These are phyloP conservation scores for Saccharomyces jurei DNA, from an alignment of 805 yeast genomes.

Conservation along the genomic window DNA sequence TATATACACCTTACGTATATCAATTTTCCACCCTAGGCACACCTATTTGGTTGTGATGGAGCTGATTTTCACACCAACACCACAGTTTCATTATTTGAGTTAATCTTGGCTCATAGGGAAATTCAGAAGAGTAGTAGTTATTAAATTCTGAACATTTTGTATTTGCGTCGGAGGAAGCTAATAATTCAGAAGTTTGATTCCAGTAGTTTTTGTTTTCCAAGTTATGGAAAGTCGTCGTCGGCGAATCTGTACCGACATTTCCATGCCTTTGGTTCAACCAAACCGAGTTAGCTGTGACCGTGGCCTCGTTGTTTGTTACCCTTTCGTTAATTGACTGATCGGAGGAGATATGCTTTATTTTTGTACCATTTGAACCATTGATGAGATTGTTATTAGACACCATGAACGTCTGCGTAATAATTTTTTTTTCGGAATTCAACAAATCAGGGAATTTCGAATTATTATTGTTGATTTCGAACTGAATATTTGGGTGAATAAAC, in stretches of 20 bases:
- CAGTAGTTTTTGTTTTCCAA: neutral
- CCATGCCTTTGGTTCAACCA: neutral
- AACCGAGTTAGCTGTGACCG: neutral
- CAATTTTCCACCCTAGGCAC: slow-evolving; percentile 29
- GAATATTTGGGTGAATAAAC: slow-evolving; percentile 18
- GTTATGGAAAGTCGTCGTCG: neutral
- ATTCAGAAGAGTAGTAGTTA: slow-evolving; percentile 4
- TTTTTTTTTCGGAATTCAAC: slow-evolving; percentile 9
- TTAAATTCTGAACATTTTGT: neutral
- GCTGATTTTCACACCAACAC: slow-evolving; percentile 55
- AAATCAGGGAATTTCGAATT: slow-evolving; percentile 15
- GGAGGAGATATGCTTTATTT: neutral
- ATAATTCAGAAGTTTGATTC: neutral
- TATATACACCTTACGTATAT: neutral
- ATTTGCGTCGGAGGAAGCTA: neutral
- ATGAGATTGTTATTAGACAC: neutral
- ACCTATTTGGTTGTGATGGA: slow-evolving; percentile 33
- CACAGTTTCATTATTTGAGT: slow-evolving; percentile 52
- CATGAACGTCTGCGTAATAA: neutral
- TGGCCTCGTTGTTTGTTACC: neutral
- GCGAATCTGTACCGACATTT: neutral
- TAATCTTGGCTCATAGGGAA: slow-evolving; percentile 31
- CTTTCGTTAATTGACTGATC: neutral
- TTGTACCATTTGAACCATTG: neutral
- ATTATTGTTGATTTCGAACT: slow-evolving; percentile 4